These are phyloP conservation scores for Populus hybrid DNA, from an alignment of 441 rosid genomes.

Conservation along the genomic window DNA sequence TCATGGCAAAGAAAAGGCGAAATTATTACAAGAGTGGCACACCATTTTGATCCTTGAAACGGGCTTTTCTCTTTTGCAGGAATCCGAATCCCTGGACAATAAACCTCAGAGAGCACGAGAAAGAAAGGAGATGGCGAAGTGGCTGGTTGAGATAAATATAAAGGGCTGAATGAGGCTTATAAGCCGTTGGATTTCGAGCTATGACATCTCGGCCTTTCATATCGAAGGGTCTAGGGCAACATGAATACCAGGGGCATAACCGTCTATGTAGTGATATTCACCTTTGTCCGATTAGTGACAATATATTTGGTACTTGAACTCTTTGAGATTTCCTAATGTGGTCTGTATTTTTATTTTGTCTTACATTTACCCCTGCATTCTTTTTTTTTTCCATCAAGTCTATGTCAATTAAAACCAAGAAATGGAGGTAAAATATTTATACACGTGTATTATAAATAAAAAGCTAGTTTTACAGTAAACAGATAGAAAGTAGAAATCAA, in stretches of 20 bases:
- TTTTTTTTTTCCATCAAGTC: not conserved
- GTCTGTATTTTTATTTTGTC: not conserved
- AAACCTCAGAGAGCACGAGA: not conserved
- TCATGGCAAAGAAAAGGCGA: not conserved
- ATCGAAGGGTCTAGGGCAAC: not conserved
- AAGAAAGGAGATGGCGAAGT: not conserved
- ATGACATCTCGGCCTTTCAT: too few relatives aligned
- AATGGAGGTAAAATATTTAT: not conserved
- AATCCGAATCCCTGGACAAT: not conserved
- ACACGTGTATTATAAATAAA: too few relatives aligned
- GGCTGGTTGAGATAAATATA: conserved; percentile 6
- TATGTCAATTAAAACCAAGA: too few relatives aligned
- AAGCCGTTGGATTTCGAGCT: conserved; percentile 13
- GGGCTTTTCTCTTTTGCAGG: not conserved
- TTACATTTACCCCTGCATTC: not conserved
- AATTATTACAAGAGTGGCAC: not conserved
- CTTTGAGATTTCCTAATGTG: not conserved
- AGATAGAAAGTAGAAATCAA: not conserved
- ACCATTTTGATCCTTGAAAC: conserved; percentile 15
- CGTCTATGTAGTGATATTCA: not conserved
- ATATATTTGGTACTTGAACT: not conserved
- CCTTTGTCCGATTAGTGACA: not conserved
- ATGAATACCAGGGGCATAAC: not conserved
- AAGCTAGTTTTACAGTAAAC: not conserved
- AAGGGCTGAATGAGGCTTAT: not conserved